Percentiles rank a stretch among this genome's conserved stretches.
phyloP scores from a whole-genome alignment of 2,329 filamentous ascomycete species.

The Ceratocystis destructans region DNA sequence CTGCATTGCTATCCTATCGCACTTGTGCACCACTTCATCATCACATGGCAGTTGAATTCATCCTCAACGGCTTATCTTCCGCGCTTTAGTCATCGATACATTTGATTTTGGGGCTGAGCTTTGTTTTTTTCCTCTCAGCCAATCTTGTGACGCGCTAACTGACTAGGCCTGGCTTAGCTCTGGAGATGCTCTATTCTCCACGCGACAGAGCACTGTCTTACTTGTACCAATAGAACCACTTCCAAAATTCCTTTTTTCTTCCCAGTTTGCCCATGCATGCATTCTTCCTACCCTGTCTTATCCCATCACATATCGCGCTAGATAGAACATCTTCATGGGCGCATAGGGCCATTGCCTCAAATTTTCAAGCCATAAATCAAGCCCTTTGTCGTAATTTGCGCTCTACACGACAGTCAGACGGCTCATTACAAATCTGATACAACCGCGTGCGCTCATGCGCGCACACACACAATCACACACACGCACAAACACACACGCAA shows the following conservation, averaged over 20 bases:
- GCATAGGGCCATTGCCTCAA: not conserved
- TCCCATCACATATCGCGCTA: conserved; percentile 1
- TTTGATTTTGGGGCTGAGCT: not conserved
- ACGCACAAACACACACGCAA: not conserved
- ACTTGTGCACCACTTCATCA: not conserved
- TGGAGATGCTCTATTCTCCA: conserved; percentile 3
- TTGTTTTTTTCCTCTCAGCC: not conserved
- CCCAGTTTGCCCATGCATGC: not conserved
- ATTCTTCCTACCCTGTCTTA: not conserved
- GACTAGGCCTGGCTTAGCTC: not conserved
- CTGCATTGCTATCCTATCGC: not conserved
- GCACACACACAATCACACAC: too few species aligned
- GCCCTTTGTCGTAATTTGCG: not conserved
- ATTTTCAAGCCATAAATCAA: conserved; percentile 1
- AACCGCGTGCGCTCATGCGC: not conserved
- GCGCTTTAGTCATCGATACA: not conserved
- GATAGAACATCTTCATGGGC: not conserved
- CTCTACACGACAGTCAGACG: not conserved
- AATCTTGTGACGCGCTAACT: not conserved
- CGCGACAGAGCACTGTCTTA: conserved; percentile 3
- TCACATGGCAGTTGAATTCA: not conserved
- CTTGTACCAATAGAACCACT: conserved; percentile 5
- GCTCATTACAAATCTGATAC: not conserved
- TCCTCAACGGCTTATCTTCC: not conserved
- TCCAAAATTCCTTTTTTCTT: not conserved